Conservation (phyloP, 169 alveolate genomes). For the Eimeria tenella region DNA sequence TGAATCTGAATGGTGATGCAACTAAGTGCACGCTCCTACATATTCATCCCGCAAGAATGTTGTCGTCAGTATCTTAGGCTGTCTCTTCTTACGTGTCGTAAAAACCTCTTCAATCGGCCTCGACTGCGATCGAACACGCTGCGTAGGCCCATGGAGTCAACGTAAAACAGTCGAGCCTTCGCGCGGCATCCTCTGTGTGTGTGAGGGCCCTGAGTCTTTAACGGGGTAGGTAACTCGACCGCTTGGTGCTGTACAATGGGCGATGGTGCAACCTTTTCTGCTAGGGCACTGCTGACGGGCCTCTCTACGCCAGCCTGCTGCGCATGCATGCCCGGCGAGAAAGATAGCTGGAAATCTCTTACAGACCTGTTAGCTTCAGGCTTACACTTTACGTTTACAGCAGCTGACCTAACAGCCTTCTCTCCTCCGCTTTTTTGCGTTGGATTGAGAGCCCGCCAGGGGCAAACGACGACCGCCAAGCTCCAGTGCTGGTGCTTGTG, state of each 20-base stretch:
- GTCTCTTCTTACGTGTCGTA: constrained; percentile 28
- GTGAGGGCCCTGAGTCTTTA: constrained; percentile 5
- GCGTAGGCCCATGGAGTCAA: constrained; percentile 65
- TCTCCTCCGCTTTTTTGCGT: not conserved
- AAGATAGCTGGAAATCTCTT: not conserved
- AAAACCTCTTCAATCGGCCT: constrained; percentile 59
- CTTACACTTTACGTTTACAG: constrained; percentile 10
- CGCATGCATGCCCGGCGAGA: not conserved
- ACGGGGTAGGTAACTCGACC: not conserved
- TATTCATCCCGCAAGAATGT: too few relatives aligned
- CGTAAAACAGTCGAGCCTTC: constrained; percentile 65
- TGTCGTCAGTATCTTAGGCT: too few relatives aligned
- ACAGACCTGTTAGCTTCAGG: not conserved
- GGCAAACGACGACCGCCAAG: constrained; percentile 51
- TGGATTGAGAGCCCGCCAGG: constrained; percentile 57
- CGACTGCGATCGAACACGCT: constrained; percentile 64
- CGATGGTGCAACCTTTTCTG: not conserved
- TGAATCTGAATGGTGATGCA: too few relatives aligned
- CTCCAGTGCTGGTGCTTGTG: constrained; percentile 74
- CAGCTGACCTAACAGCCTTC: not conserved
- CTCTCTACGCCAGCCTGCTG: not conserved
- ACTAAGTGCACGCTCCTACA: too few relatives aligned
- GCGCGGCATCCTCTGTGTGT: not conserved
- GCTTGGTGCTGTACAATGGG: not conserved
- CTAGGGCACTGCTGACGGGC: not conserved